phyloP scores from a whole-genome alignment of 164 flowering plant species.

The Chimonanthus salicifolius region DNA sequence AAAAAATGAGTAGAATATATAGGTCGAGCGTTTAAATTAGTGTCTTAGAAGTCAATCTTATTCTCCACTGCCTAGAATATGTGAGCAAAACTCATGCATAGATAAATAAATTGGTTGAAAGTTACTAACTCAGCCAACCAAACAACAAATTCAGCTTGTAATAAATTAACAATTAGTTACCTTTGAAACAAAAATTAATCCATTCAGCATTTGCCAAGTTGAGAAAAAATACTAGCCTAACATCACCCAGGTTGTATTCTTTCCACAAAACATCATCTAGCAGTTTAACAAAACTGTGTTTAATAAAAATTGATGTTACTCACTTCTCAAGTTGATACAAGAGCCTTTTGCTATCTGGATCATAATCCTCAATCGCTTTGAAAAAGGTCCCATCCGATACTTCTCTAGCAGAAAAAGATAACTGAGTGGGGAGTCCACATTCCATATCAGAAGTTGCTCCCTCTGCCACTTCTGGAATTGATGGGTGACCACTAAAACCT shows the following conservation, averaged over 20 bases:
- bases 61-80: too few species aligned
- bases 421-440: constrained; percentile 76
- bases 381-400: constrained; percentile 88
- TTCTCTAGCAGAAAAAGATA: constrained; percentile 94
- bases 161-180: too few species aligned
- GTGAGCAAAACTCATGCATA: too few species aligned
- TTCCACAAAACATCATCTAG: neutral
- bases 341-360: constrained; percentile 84
- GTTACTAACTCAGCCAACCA: too few species aligned
- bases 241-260: neutral
- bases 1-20: too few species aligned
- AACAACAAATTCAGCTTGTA: too few species aligned
- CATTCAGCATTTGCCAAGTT: too few species aligned
- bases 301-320: constrained; percentile 14
- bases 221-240: too few species aligned
- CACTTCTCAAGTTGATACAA: constrained; percentile 72
- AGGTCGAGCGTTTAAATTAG: too few species aligned
- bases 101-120: too few species aligned
- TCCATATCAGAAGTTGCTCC: constrained; percentile 54
- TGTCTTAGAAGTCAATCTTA: too few species aligned
- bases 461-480: constrained; percentile 43
- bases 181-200: too few species aligned
- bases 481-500: constrained; percentile 61
- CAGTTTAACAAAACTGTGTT: neutral
- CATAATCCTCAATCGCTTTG: constrained; percentile 90